A percentile compares a stretch with the other conserved stretches of the same genome.
Conservation (phyloP, 257 asterid species). For the Lithospermum erythrorhizon region DNA sequence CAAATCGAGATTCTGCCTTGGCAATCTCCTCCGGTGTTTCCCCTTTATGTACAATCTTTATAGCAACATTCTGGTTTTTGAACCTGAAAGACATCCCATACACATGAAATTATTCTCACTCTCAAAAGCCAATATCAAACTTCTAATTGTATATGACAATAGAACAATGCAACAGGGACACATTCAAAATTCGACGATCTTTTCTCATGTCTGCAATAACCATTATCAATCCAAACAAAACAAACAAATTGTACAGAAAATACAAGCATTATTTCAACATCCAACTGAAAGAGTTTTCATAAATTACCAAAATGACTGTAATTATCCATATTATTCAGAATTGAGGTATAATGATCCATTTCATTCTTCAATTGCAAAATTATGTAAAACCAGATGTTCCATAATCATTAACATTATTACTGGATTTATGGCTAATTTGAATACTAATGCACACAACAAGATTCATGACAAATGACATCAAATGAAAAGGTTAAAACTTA, state of each 20-base stretch:
- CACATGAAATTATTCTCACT: neutral
- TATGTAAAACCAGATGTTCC: neutral
- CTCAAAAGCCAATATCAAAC: neutral
- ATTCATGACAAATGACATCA: slow-evolving; percentile 9
- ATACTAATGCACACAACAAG: no score
- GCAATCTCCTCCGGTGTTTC: slow-evolving; percentile 67
- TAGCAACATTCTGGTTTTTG: slow-evolving; percentile 80
- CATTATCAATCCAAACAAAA: neutral
- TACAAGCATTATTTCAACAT: neutral
- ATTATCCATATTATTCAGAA: neutral
- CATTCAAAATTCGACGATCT: neutral
- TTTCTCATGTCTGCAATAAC: neutral
- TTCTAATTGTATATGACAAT: neutral
- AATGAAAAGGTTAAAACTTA: neutral
- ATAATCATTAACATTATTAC: slow-evolving; percentile 2
- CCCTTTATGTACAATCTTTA: slow-evolving; percentile 66
- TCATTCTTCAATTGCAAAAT: neutral
- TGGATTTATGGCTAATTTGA: neutral
- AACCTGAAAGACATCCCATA: slow-evolving; percentile 29
- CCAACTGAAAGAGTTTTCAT: neutral
- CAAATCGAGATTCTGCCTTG: slow-evolving; percentile 58
- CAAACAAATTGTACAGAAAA: neutral
- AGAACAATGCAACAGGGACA: neutral
- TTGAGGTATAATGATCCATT: neutral
- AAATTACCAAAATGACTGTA: neutral